Base-by-base conservation (phyloP, 306 rosid species). In the Cicer chorassanicum region DNA sequence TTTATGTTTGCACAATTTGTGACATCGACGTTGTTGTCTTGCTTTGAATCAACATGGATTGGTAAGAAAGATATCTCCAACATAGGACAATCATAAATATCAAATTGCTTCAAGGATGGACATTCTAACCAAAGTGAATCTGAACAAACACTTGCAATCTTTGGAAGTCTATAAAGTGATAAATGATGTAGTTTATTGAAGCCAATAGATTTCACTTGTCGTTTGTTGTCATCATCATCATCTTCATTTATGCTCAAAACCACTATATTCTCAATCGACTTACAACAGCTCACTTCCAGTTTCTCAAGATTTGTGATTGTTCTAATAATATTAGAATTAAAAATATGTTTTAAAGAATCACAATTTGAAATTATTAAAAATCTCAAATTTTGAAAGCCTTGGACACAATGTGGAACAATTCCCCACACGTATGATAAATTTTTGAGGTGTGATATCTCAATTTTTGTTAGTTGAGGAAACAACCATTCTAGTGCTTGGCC, bases 281-380 rank as follows among this genome's bases (percentile, higher is more conserved):
- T 0, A n/a, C 77, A 73, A 0, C 0, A 12, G 0, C 0, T 0
- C n/a, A 73, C 11, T 0, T n/a, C 0, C 6, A 73, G 6, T 6
- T 0, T 4, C 45, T 73, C 57, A 44, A 73, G 53, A 1, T 73
- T 16, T 0, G 16, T 1, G 34, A 44, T 48, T 45, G 57, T 24
- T 44, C 2, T n/a, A 51, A 29, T 34, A 59, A 60, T 73, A 9
- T 5, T 34, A 9, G 46, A 8, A 13, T 14, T 43, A 16, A 57
- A 73, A 4, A 59, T 6, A 14, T 73, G 42, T 8, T 1, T 44
- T 41, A 73, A 42, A 6, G 77, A 59, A 9, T n/a, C 9, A 73
- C 77, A 73, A 0, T 7, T 0, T 3, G 3, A 5, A 0, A 73
- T 19, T 21, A 4, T n/a, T 2, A 73, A 9, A 0, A 15, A 4